Percentiles rank a stretch among this genome's conserved stretches.
These are phyloP conservation scores for Microbotryum lychnidis-dioicae DNA, from an alignment of 1,284 basidiomycete genomes.

Conservation along the genomic window DNA sequence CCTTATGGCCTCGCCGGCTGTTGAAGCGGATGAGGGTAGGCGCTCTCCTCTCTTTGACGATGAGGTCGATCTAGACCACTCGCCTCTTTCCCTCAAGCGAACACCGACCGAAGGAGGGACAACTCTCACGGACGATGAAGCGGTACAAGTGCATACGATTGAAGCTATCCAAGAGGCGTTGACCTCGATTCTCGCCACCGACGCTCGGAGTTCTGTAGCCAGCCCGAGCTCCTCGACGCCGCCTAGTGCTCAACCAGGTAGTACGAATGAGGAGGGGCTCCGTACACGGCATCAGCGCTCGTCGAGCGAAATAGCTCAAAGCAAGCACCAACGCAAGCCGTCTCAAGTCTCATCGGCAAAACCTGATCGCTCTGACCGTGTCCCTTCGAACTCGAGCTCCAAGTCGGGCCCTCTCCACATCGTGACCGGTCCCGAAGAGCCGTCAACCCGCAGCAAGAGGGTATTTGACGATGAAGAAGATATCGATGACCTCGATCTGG, in stretches of 20 bases:
- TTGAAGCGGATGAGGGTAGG: neutral
- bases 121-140: slow-evolving; percentile 45
- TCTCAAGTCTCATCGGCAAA: too few species aligned
- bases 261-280: too few species aligned
- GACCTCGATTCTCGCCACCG: slow-evolving; percentile 58
- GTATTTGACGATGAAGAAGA: slow-evolving; percentile 40
- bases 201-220: neutral
- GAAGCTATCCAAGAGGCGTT: slow-evolving; percentile 89
- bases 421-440: neutral
- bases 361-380: neutral
- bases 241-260: too few species aligned
- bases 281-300: too few species aligned
- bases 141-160: slow-evolving; percentile 63
- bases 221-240: too few species aligned
- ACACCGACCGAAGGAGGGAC: neutral
- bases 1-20: slow-evolving; percentile 17
- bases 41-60: slow-evolving; percentile 30
- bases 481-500: slow-evolving; percentile 12
- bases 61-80: neutral
- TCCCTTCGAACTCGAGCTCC: neutral
- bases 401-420: neutral
- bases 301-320: too few species aligned
- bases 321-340: too few species aligned
- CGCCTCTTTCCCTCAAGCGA: neutral
- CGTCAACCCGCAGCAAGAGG: slow-evolving; percentile 11